These are phyloP conservation scores for Tulasnella sp. DNA, from an alignment of 768 basidiomycete genomes.

Conservation along the genomic window DNA sequence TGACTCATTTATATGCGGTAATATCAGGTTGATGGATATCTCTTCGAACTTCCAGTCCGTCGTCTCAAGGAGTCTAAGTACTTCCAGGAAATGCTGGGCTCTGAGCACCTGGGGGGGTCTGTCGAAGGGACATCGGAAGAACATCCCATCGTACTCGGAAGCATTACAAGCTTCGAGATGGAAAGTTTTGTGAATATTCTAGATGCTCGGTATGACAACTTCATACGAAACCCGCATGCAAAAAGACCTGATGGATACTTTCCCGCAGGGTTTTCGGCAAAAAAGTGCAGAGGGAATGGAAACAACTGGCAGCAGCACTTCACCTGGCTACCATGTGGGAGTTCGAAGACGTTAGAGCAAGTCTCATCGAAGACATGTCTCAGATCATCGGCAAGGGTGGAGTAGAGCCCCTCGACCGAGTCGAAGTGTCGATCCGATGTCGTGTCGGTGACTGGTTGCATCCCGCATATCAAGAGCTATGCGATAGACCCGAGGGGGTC, in stretches of 20 bases:
- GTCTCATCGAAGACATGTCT: neutral
- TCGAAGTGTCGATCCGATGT: neutral
- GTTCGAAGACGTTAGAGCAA: neutral
- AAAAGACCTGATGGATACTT: neutral
- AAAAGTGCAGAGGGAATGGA: neutral
- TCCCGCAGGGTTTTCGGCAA: neutral
- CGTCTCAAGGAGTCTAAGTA: neutral
- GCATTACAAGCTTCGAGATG: neutral
- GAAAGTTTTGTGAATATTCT: conserved; percentile 8
- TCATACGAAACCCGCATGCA: neutral
- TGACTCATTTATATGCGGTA: neutral
- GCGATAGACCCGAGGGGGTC: neutral
- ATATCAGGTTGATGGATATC: too few species aligned
- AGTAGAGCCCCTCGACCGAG: neutral
- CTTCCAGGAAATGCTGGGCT: conserved; percentile 29
- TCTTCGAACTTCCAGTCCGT: neutral
- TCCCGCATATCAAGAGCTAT: conserved; percentile 2
- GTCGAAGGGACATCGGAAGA: conserved; percentile 11
- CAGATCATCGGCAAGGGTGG: neutral
- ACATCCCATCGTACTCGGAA: neutral
- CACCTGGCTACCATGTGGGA: conserved; percentile 25
- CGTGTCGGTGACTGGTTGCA: neutral
- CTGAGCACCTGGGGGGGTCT: neutral
- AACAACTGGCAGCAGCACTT: neutral
- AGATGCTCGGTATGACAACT: neutral